phyloP scores from a whole-genome alignment of 1,139 yeast species.

The Debaryomyces sp. region DNA sequence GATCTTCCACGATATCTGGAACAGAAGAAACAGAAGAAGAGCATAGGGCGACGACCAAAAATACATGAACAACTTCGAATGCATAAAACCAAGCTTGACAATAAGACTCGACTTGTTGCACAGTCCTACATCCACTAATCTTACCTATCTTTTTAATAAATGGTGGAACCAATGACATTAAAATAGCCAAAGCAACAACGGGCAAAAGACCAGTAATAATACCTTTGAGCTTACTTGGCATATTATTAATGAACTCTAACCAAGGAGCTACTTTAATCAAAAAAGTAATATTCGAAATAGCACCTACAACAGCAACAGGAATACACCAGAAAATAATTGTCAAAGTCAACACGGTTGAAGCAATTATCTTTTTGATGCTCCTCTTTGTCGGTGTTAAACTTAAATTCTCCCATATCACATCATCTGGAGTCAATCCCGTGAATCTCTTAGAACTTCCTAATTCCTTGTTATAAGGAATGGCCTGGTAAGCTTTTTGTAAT shows the following conservation, averaged over 20 bases:
- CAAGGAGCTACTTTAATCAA: slow-evolving; percentile 70
- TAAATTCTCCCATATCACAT: slow-evolving; percentile 81
- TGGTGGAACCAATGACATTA: slow-evolving; percentile 80
- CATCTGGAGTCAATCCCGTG: slow-evolving; percentile 68
- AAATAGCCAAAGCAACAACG: slow-evolving; percentile 74
- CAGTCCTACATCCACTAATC: slow-evolving; percentile 69
- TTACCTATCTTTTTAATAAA: slow-evolving; percentile 69
- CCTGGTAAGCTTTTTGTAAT: slow-evolving; percentile 88
- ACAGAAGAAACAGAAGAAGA: slow-evolving; percentile 79
- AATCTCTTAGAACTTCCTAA: slow-evolving; percentile 63
- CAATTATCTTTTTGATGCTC: slow-evolving; percentile 42
- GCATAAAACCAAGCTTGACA: slow-evolving; percentile 89
- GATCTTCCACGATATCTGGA: slow-evolving; percentile 58
- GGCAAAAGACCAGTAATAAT: slow-evolving; percentile 86
- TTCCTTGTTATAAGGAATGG: slow-evolving; percentile 67
- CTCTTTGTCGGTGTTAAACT: slow-evolving; percentile 46
- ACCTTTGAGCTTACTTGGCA: slow-evolving; percentile 74
- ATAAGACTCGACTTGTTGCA: slow-evolving; percentile 72
- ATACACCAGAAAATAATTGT: slow-evolving; percentile 86
- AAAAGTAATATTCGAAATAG: slow-evolving; percentile 78
- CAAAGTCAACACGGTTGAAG: slow-evolving; percentile 47
- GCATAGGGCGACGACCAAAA: slow-evolving; percentile 77
- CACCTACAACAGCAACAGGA: slow-evolving; percentile 96
- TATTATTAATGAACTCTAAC: slow-evolving; percentile 66
- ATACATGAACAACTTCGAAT: slow-evolving; percentile 85